phyloP scores from a whole-genome alignment of 257 asterid species.

The Datura wrightii region DNA sequence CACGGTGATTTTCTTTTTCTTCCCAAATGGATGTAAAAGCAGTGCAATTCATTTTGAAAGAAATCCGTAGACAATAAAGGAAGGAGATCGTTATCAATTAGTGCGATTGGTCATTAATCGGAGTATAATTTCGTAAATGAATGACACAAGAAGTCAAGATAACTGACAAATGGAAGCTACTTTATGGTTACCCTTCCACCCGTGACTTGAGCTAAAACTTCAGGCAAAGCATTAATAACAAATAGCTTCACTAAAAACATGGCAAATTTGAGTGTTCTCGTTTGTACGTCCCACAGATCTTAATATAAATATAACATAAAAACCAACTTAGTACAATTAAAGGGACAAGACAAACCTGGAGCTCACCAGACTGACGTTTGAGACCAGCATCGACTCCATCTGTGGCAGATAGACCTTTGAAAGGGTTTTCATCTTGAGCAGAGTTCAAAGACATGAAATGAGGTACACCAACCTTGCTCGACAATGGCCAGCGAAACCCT shows the following conservation, averaged over 20 bases:
- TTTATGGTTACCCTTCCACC: neutral
- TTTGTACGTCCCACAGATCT: neutral
- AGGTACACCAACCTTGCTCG: slow-evolving; percentile 59
- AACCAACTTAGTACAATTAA: neutral
- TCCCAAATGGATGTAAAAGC: neutral
- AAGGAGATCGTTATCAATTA: neutral
- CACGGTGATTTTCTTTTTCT: neutral
- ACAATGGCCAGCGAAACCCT: slow-evolving; percentile 54
- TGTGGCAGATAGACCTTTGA: slow-evolving; percentile 41
- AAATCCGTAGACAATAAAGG: neutral
- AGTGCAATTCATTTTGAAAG: neutral
- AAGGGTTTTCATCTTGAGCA: slow-evolving; percentile 54
- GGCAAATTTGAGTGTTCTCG: neutral
- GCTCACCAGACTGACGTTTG: slow-evolving; percentile 38
- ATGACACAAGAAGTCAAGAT: neutral
- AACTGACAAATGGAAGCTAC: neutral
- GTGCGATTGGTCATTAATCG: neutral
- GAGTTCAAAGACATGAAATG: slow-evolving; percentile 54
- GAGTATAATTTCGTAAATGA: neutral
- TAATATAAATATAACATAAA: neutral
- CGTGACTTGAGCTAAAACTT: neutral
- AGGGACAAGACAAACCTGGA: slow-evolving; percentile 37
- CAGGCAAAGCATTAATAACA: neutral
- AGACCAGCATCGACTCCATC: slow-evolving; percentile 40
- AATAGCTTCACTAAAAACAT: neutral